Evolutionary conservation across 2,329 filamentous ascomycete genomes (phyloP), one percentile per base, ranked within the genome.

Genomic region (Colletotrichum sp.): DNA sequence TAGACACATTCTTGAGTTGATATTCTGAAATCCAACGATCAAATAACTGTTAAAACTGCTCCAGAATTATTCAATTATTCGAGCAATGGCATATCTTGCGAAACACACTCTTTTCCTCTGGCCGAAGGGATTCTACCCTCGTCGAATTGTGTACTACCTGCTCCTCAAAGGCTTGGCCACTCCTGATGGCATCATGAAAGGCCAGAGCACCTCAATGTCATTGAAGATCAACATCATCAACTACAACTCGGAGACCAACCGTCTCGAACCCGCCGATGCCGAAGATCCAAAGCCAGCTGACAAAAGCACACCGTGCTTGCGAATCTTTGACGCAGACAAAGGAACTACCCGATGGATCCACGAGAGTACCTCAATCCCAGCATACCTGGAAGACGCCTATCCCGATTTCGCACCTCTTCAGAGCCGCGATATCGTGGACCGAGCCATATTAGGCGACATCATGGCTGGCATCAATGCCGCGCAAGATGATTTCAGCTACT

Each of bases 71-170:
- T 21, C 6, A 34, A 0, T 4, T 15, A 0, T 61, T 21, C 2
- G 4, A 34, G 18, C 2, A 64, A 43, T 52, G 36, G 24, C 24
- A n/a, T 21, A 0, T 55, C 12, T 12, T 39, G 4, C 65, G 5
- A 77, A 79, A 32, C 68, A 77, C 32, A 80, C 79, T 15, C 77
- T 80, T 0, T 79, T 77, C 10, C 75, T 80, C 24, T 80, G 79
- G 79, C 70, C 72, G 1, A 64, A 77, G 55, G 79, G 79, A 4
- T 48, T 77, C 28, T 80, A 76, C 52, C 79, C 79, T 12, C 78
- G 78, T 16, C 78, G 79, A 16, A 64, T 80, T 36, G 74, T 28
- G 59, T 80, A 79, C 63, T 78, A 77, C 59, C 78, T 80, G 21
- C 71, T 80, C 36, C 66, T 71, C 52, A 80, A 80, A 55, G 77